Percentiles rank a stretch among this genome's conserved stretches.
Evolutionary conservation across 2,329 filamentous ascomycete species (phyloP).

Genomic region (Paracamarosporium sp.): DNA sequence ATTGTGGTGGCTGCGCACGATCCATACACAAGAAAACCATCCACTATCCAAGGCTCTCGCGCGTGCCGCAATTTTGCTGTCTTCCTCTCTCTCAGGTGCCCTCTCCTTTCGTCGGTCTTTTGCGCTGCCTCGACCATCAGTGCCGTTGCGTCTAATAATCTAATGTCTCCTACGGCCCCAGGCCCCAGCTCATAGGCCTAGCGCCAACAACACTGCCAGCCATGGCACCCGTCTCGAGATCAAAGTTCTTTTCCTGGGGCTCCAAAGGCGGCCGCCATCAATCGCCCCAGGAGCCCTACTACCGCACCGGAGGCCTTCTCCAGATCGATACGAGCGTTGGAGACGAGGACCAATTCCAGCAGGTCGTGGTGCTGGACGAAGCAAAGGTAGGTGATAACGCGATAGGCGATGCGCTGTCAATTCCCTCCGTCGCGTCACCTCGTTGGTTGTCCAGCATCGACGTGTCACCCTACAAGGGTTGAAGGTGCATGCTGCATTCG

Average conservation of each 20-base stretch:
- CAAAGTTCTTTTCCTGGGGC: conserved; percentile 52
- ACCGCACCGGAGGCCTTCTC: conserved; percentile 47
- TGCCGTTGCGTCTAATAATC: conserved; percentile 1
- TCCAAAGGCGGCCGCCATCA: conserved; percentile 45
- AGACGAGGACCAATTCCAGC: conserved; percentile 17
- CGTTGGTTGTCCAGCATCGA: conserved; percentile 16
- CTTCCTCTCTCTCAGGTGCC: neutral
- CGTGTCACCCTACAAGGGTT: conserved; percentile 23
- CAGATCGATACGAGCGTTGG: conserved; percentile 39
- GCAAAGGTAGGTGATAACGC: conserved; percentile 36
- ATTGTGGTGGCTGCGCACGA: conserved; percentile 10
- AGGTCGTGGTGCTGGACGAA: conserved; percentile 19
- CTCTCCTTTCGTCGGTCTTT: conserved; percentile 14
- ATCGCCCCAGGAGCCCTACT: conserved; percentile 40
- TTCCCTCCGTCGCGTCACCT: neutral
- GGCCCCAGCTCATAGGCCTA: neutral
- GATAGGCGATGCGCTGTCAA: conserved; percentile 37
- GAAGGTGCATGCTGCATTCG: conserved; percentile 20
- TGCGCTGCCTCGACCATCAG: conserved; percentile 2
- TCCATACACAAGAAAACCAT: neutral
- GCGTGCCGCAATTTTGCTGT: neutral
- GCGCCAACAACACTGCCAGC: conserved; percentile 13
- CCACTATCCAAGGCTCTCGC: neutral
- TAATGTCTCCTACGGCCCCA: conserved; percentile 1
- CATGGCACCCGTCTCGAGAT: conserved; percentile 45